A percentile compares a stretch with the other conserved stretches of the same genome.
Evolutionary conservation across 2,329 filamentous ascomycete genomes (phyloP).

Genomic region (Talaromyces atroroseus): DNA sequence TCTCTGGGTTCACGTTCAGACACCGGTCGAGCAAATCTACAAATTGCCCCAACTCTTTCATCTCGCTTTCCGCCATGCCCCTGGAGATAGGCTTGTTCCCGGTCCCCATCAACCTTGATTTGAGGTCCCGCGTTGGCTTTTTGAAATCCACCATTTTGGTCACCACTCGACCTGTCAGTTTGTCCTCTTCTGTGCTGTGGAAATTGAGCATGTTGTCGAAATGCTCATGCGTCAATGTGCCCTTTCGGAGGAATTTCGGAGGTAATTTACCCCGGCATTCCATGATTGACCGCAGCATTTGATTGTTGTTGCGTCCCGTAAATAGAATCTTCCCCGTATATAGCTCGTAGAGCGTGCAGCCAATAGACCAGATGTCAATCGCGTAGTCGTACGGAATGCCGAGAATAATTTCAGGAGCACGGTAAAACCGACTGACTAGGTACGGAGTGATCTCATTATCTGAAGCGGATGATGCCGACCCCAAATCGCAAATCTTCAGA

Average conservation of each 20-base stretch:
- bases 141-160: slow-evolving; percentile 43
- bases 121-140: slow-evolving; percentile 76
- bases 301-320: slow-evolving; percentile 91
- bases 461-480: slow-evolving; percentile 86
- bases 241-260: slow-evolving; percentile 79
- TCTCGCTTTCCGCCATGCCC: slow-evolving; percentile 67
- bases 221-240: slow-evolving; percentile 68
- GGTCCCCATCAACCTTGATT: slow-evolving; percentile 66
- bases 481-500: slow-evolving; percentile 92
- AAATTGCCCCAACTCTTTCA: slow-evolving; percentile 75
- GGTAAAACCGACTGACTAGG: slow-evolving; percentile 93
- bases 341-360: slow-evolving; percentile 92
- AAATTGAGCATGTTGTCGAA: slow-evolving; percentile 85
- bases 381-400: slow-evolving; percentile 94
- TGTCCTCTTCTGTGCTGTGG: slow-evolving; percentile 77
- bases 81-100: slow-evolving; percentile 42
- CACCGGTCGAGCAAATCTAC: slow-evolving; percentile 84
- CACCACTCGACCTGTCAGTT: slow-evolving; percentile 72
- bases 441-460: slow-evolving; percentile 93
- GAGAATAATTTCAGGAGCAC: slow-evolving; percentile 92
- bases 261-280: slow-evolving; percentile 91
- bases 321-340: slow-evolving; percentile 98
- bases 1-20: slow-evolving; percentile 83
- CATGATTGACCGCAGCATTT: slow-evolving; percentile 96
- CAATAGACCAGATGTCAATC: slow-evolving; percentile 96